Percentiles rank a stretch among this genome's conserved stretches.
These are phyloP conservation scores for Heliamphora exappendiculata DNA, from an alignment of 148 eudicot genomes.

Conservation along the genomic window DNA sequence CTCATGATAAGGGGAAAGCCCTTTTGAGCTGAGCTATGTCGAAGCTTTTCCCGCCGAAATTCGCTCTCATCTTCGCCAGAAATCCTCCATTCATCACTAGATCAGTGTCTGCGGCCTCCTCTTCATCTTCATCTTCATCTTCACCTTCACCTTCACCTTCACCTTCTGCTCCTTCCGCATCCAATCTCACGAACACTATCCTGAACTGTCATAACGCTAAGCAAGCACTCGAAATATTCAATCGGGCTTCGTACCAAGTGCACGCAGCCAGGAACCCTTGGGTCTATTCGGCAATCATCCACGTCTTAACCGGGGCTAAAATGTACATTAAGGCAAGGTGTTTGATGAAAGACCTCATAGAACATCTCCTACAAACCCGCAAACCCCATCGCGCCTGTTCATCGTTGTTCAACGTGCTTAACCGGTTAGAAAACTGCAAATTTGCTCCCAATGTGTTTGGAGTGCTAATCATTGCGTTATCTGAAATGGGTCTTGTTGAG, in stretches of 20 bases:
- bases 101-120: constrained; percentile 2
- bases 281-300: constrained; percentile 44
- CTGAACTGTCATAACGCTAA: constrained; percentile 42
- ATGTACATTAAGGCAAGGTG: constrained; percentile 60
- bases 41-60: constrained; percentile 31
- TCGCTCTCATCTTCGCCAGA: constrained; percentile 8
- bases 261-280: constrained; percentile 35
- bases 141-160: constrained; percentile 22
- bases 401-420: constrained; percentile 43
- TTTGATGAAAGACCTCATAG: constrained; percentile 67
- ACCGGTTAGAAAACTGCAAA: constrained; percentile 23
- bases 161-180: constrained; percentile 19
- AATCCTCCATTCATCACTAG: constrained; percentile 1
- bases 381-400: constrained; percentile 40
- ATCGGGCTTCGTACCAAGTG: constrained; percentile 29
- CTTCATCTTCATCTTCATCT: constrained; percentile 13
- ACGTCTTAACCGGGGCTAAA: constrained; percentile 35
- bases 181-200: constrained; percentile 32
- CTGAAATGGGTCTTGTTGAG: constrained; percentile 57
- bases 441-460: constrained; percentile 47
- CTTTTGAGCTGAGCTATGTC: constrained; percentile 26
- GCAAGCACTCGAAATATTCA: constrained; percentile 47
- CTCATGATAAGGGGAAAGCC: no score
- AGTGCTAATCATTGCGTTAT: constrained; percentile 49
- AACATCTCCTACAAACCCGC: constrained; percentile 34